A percentile compares a stretch with the other conserved stretches of the same genome.
These are phyloP conservation scores for Xylaria acuta DNA, from an alignment of 495 filamentous ascomycete species.

Conservation along the genomic window DNA sequence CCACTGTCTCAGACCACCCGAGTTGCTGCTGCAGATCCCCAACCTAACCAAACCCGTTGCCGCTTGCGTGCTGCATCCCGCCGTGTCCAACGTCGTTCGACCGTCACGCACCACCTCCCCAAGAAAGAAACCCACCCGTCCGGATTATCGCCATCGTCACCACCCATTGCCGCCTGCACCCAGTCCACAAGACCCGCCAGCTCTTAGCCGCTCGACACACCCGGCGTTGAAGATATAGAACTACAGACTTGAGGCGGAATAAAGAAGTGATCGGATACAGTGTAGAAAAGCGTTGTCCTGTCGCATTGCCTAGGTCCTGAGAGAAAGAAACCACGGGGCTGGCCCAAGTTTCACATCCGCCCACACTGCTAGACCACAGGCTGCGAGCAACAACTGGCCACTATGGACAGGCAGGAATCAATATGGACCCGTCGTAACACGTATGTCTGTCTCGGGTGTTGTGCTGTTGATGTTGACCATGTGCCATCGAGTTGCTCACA, in stretches of 20 bases:
- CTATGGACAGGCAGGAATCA: conserved; percentile 49
- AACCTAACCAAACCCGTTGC: neutral
- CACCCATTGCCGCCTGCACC: neutral
- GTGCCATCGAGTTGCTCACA: conserved; percentile 19
- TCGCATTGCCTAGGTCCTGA: conserved; percentile 16
- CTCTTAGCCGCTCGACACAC: neutral
- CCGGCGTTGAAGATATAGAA: neutral
- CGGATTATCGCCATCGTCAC: neutral
- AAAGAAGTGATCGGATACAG: neutral
- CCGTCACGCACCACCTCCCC: neutral
- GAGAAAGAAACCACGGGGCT: conserved; percentile 27
- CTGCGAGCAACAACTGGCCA: conserved; percentile 24
- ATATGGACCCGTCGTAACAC: conserved; percentile 93
- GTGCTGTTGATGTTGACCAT: conserved; percentile 3
- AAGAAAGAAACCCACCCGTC: neutral
- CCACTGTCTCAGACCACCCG: neutral
- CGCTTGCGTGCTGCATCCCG: neutral
- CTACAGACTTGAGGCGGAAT: neutral
- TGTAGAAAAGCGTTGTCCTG: conserved; percentile 8
- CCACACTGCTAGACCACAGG: conserved; percentile 20
- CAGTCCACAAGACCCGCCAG: neutral
- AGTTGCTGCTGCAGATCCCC: neutral
- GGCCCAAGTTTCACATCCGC: conserved; percentile 21
- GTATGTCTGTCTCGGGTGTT: conserved; percentile 58
- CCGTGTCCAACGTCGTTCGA: conserved; percentile 2